A percentile compares a stretch with the other conserved stretches of the same genome.
Conservation (phyloP, 1,284 basidiomycete genomes). For the Coriolopsis trogii region DNA sequence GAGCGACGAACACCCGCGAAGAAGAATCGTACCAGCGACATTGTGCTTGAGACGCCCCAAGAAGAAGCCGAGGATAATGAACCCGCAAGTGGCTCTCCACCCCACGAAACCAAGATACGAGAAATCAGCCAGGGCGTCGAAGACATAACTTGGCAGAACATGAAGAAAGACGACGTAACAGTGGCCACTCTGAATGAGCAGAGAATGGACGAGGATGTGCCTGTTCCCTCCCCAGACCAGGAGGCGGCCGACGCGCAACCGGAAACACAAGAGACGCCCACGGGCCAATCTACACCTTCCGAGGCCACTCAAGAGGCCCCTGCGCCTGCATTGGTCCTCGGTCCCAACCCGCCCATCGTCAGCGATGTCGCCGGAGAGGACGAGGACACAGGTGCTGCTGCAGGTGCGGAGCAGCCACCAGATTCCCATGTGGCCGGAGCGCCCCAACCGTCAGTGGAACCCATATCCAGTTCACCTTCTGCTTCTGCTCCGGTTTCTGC, state of each 20-base stretch:
- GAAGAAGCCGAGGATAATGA: constrained; percentile 53
- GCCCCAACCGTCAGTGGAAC: constrained; percentile 12
- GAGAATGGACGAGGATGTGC: constrained; percentile 21
- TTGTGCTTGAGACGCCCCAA: constrained; percentile 57
- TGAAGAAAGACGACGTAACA: constrained; percentile 35
- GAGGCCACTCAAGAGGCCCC: not conserved
- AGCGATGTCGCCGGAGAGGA: constrained; percentile 25
- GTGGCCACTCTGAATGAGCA: constrained; percentile 7
- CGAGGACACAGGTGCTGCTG: constrained; percentile 30
- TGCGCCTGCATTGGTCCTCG: constrained; percentile 13
- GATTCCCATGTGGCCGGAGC: constrained; percentile 21
- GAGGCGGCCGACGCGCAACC: not conserved
- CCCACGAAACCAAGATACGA: constrained; percentile 70
- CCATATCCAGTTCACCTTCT: not conserved
- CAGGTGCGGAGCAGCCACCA: constrained; percentile 30
- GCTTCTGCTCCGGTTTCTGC: not conserved
- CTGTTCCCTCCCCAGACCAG: constrained; percentile 24
- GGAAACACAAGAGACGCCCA: not conserved
- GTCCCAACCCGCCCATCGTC: constrained; percentile 27
- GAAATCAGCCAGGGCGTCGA: constrained; percentile 79
- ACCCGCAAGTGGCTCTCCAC: constrained; percentile 59
- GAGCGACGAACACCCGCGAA: constrained; percentile 61
- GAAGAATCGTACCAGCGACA: constrained; percentile 61
- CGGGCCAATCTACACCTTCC: not conserved
- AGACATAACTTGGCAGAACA: constrained; percentile 69